Evolutionary conservation across 2,329 filamentous ascomycete genomes (phyloP).

Genomic region (Zalaria sp.): DNA sequence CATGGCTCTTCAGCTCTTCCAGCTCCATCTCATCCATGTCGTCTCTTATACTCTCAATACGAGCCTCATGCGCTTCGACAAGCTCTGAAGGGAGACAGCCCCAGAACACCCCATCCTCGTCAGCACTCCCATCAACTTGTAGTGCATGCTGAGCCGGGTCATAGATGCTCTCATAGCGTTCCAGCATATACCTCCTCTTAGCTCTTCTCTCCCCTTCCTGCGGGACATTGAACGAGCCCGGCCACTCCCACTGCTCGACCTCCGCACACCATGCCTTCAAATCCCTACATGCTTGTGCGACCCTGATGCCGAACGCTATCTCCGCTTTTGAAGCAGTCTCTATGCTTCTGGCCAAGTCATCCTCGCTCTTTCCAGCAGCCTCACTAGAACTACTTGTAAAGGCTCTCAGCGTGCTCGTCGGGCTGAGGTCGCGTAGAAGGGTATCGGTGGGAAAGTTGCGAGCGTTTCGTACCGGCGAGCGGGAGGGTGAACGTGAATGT

Average conservation of each 20-base stretch:
- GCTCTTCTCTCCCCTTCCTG: slow-evolving; percentile 10
- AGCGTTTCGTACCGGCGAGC: slow-evolving; percentile 14
- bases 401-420: slow-evolving; percentile 45
- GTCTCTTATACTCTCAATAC: slow-evolving; percentile 59
- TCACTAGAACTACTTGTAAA: slow-evolving; percentile 32
- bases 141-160: slow-evolving; percentile 2
- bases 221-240: slow-evolving; percentile 31
- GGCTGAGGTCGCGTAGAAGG: slow-evolving; percentile 47
- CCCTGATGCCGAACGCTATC: slow-evolving; percentile 56
- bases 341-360: slow-evolving; percentile 38
- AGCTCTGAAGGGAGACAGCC: slow-evolving; percentile 56
- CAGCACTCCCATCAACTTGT: slow-evolving; percentile 8
- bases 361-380: slow-evolving; percentile 15
- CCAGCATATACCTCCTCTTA: slow-evolving; percentile 11
- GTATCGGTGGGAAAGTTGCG: slow-evolving; percentile 14
- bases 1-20: slow-evolving; percentile 80
- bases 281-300: slow-evolving; percentile 55
- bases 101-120: slow-evolving; percentile 37
- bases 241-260: slow-evolving; percentile 48
- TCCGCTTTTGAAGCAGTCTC: slow-evolving; percentile 49
- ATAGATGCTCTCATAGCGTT: slow-evolving; percentile 7
- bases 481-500: slow-evolving; percentile 14
- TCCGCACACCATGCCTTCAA: slow-evolving; percentile 66
- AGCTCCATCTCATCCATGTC: slow-evolving; percentile 58
- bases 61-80: slow-evolving; percentile 53